Percentiles rank a stretch among this genome's conserved stretches.
Evolutionary conservation across 139 green algal genomes (phyloP).

Genomic region (Chlorella sp.): DNA sequence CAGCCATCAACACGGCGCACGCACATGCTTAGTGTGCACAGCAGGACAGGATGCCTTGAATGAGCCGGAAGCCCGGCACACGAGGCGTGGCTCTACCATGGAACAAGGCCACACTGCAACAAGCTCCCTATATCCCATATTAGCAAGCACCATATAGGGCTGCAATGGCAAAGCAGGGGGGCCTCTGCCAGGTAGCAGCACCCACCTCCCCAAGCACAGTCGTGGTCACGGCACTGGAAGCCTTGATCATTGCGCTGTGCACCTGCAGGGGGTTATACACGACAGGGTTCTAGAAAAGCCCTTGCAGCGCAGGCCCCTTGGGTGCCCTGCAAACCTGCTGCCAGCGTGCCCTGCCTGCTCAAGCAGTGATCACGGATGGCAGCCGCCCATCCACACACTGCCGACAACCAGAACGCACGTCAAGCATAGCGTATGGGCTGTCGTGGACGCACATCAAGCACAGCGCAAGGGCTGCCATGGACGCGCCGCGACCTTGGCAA

Average conservation of each 20-base stretch:
- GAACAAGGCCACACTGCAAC: too few relatives aligned
- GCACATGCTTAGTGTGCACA: not conserved
- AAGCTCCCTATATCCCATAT: too few relatives aligned
- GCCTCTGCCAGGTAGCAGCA: too few relatives aligned
- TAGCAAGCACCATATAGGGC: too few relatives aligned
- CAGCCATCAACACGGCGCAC: not conserved
- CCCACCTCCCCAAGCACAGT: conserved; percentile 64
- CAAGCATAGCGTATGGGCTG: too few relatives aligned
- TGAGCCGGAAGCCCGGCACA: too few relatives aligned
- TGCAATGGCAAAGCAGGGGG: too few relatives aligned
- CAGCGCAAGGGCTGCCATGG: not conserved
- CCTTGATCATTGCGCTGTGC: conserved; percentile 61
- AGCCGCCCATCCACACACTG: not conserved
- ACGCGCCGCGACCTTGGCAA: not conserved
- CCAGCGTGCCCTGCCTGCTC: not conserved
- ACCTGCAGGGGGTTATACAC: conserved; percentile 1
- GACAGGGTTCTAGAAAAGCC: not conserved
- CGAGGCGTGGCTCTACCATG: too few relatives aligned
- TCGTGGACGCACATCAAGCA: too few relatives aligned
- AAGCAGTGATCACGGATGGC: not conserved
- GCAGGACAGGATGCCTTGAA: too few relatives aligned
- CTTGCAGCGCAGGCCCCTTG: not conserved
- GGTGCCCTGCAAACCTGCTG: not conserved
- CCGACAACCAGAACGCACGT: not conserved
- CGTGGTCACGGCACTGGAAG: conserved; percentile 64